A percentile compares a stretch with the other conserved stretches of the same genome.
phyloP scores from a whole-genome alignment of 495 filamentous ascomycete species.

The Lophiostoma macrostomum region DNA sequence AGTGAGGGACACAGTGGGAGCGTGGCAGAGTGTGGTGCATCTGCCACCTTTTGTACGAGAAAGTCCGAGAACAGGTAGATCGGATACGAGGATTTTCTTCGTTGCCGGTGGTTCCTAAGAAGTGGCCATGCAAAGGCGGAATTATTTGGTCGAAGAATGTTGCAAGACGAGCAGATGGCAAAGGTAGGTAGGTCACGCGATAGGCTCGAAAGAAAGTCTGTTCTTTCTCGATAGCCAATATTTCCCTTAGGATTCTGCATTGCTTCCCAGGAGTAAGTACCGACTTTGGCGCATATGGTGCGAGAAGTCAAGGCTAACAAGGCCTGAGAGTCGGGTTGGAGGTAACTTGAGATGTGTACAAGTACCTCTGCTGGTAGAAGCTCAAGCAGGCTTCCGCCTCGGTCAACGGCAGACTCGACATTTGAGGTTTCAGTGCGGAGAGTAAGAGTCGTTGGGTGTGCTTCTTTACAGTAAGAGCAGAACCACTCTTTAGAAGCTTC shows the following conservation, averaged over 20 bases:
- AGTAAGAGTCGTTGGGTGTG: neutral
- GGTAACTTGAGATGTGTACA: neutral
- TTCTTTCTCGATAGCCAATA: neutral
- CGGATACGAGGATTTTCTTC: neutral
- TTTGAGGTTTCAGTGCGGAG: neutral
- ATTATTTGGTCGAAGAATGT: neutral
- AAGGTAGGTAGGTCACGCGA: neutral
- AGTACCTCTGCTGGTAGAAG: neutral
- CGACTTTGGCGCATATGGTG: neutral
- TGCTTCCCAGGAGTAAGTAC: neutral
- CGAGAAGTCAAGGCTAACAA: conserved; percentile 1
- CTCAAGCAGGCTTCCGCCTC: neutral
- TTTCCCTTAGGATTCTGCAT: too few species aligned
- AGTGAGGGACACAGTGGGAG: conserved; percentile 6
- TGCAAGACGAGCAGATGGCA: neutral
- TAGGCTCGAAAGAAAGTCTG: neutral
- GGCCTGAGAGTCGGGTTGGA: neutral
- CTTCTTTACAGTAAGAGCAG: neutral
- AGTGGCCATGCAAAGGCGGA: conserved; percentile 2
- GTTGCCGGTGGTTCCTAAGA: neutral
- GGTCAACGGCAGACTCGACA: too few species aligned
- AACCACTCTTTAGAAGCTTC: conserved; percentile 1
- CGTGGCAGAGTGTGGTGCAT: too few species aligned
- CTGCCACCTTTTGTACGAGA: neutral
- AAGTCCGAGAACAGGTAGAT: neutral